A percentile compares a stretch with the other conserved stretches of the same genome.
Conservation (phyloP, 2,329 filamentous ascomycete genomes). For the Fusarium sp. region DNA sequence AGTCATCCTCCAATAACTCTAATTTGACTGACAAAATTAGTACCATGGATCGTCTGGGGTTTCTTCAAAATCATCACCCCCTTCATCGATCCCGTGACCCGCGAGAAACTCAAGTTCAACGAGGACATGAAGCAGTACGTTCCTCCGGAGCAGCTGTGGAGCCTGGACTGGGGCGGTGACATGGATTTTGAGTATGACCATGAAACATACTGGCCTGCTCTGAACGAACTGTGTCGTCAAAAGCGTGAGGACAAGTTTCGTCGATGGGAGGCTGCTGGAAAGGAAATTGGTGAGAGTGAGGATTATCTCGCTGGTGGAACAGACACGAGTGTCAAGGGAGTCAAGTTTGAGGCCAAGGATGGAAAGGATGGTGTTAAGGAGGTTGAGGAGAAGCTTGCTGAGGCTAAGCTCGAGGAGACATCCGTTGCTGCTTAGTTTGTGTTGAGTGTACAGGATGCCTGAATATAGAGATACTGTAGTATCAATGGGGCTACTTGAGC, state of each 20-base stretch:
- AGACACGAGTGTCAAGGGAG: slow-evolving; percentile 50
- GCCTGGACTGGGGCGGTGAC: slow-evolving; percentile 76
- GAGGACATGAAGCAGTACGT: slow-evolving; percentile 88
- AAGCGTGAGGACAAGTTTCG: slow-evolving; percentile 70
- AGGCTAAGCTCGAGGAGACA: slow-evolving; percentile 44
- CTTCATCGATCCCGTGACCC: slow-evolving; percentile 94
- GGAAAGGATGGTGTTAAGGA: slow-evolving; percentile 33
- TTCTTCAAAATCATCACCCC: slow-evolving; percentile 98
- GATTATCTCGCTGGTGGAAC: slow-evolving; percentile 79
- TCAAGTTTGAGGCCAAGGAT: slow-evolving; percentile 42
- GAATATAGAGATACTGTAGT: not conserved
- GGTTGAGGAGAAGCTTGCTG: slow-evolving; percentile 46
- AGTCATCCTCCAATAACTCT: no score
- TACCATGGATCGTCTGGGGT: slow-evolving; percentile 89
- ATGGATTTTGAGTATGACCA: slow-evolving; percentile 95
- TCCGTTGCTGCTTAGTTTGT: slow-evolving; percentile 32
- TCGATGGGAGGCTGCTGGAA: slow-evolving; percentile 84
- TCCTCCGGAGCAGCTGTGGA: slow-evolving; percentile 84
- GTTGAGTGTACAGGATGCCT: not conserved
- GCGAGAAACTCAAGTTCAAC: slow-evolving; percentile 97
- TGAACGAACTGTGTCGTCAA: slow-evolving; percentile 76
- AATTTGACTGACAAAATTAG: slow-evolving; percentile 54
- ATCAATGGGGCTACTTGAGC: not conserved
- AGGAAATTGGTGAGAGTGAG: slow-evolving; percentile 86
- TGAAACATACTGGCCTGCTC: slow-evolving; percentile 85